Base-by-base conservation (phyloP, 2,329 filamentous ascomycete species). In the Aspergillus fructus region DNA sequence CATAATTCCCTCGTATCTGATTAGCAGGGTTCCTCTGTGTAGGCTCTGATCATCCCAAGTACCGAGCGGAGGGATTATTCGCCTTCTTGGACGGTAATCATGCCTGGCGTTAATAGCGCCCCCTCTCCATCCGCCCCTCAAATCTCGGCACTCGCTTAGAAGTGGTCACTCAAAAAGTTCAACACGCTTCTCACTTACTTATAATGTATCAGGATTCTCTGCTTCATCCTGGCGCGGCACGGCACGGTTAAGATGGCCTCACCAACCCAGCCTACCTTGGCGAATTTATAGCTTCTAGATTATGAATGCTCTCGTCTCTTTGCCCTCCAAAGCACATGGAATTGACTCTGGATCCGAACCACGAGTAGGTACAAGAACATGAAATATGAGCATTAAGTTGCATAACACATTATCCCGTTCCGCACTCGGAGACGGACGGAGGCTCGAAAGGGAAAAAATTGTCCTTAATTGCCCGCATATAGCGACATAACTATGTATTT, bases 21-120 rank as follows among this genome's bases (percentile, higher is more conserved):
- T 43, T 13, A 41, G 40, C 47, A 40, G 54, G 48, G 49, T 48
- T 43, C 23, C 37, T 48, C 34, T 56, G 24, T 17, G 23, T 33
- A 46, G 12, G 41, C 42, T 52, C 42, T 46, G 34, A 39, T 57
- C 37, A 24, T 42, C 49, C 45, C 49, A 49, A 57, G 19, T 53
- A 49, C 55, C 49, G 49, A 53, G 49, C 37, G 34, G 30, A 19
- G 27, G 27, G 41, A n/a, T 40, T 41, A n/a, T 40, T 49, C 19
- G 23, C 21, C 41, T 49, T 3, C 34, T 49, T 46, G 21, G 41
- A 46, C 30, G 41, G 33, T 27, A 46, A 45, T 24, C 11, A 49
- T 55, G 24, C 19, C 34, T 54, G 34, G 33, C 47, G 27, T 33
- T 45, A 49, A 39, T 30, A 30, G 27, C 27, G 30, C n/a, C 45